These are phyloP conservation scores for Phaeotremella fagi DNA, from an alignment of 768 basidiomycete genomes.

Conservation along the genomic window DNA sequence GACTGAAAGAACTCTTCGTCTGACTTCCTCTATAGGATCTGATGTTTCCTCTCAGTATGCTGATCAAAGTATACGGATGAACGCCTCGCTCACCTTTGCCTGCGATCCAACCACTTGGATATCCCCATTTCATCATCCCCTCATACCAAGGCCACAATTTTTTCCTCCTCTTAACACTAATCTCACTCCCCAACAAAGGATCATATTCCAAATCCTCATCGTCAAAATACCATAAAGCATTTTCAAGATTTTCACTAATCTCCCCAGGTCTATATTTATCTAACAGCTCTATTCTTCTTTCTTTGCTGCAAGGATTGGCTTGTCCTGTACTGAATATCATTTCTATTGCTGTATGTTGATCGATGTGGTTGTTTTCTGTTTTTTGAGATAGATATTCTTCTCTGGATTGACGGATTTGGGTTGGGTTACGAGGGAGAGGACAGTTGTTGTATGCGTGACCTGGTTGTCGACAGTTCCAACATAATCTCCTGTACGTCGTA, in stretches of 20 bases:
- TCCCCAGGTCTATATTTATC: constrained; percentile 19
- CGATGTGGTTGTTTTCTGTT: constrained; percentile 8
- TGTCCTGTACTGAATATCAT: background rate
- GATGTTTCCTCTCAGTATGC: background rate
- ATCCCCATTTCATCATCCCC: constrained; percentile 36
- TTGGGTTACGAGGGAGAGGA: constrained; percentile 26
- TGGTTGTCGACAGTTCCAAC: constrained; percentile 33
- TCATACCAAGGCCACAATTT: constrained; percentile 29
- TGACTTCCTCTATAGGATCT: constrained; percentile 32
- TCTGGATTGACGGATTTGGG: constrained; percentile 18
- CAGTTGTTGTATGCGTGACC: constrained; percentile 26
- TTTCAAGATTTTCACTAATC: constrained; percentile 19
- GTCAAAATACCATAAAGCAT: constrained; percentile 25
- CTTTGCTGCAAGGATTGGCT: background rate
- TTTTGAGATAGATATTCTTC: constrained; percentile 5
- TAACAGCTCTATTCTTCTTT: constrained; percentile 16
- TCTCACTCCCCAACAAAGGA: background rate
- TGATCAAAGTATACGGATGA: background rate
- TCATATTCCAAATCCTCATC: background rate
- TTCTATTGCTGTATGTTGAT: background rate
- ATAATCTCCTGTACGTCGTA: constrained; percentile 16
- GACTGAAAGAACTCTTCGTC: constrained; percentile 6
- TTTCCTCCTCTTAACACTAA: background rate
- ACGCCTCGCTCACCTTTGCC: constrained; percentile 19
- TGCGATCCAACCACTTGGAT: constrained; percentile 36